Evolutionary conservation across 2,329 filamentous ascomycete species (phyloP).

Genomic region (Verticillium isaacii): DNA sequence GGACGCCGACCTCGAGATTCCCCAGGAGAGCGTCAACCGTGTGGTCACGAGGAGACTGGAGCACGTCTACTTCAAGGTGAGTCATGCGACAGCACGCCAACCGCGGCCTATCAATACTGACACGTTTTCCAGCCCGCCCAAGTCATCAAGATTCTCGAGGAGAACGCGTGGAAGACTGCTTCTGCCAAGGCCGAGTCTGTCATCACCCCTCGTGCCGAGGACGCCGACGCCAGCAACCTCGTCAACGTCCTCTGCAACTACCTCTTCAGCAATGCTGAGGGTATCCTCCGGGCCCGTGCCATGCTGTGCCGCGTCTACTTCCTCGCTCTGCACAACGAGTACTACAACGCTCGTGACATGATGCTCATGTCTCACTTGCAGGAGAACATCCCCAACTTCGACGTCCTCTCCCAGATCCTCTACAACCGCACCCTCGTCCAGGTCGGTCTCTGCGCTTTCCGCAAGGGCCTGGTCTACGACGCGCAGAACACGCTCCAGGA

Average conservation of each 20-base stretch:
- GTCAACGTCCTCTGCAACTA: conserved; percentile 90
- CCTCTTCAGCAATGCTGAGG: conserved; percentile 89
- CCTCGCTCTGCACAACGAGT: conserved; percentile 93
- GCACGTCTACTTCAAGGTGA: conserved; percentile 96
- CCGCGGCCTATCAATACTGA: conserved; percentile 12
- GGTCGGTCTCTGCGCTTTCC: conserved; percentile 97
- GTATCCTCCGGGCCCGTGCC: conserved; percentile 90
- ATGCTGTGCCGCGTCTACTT: conserved; percentile 99
- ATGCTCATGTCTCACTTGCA: conserved; percentile 99
- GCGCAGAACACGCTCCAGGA: conserved; percentile 97
- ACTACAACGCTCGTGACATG: conserved; percentile 97
- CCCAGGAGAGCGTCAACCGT: conserved; percentile 87
- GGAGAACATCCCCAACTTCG: conserved; percentile 94
- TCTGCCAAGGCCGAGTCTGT: conserved; percentile 66
- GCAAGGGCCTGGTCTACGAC: conserved; percentile 93
- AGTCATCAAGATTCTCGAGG: conserved; percentile 89
- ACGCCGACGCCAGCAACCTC: conserved; percentile 66
- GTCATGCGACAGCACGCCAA: conserved; percentile 9
- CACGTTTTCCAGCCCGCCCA: conserved; percentile 61
- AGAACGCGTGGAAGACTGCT: conserved; percentile 85
- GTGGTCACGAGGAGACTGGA: conserved; percentile 91
- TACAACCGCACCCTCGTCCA: conserved; percentile 98
- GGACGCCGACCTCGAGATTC: conserved; percentile 63
- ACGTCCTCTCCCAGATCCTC: conserved; percentile 94
- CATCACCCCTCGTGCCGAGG: conserved; percentile 70